Conservation (phyloP, 768 basidiomycete genomes). For the Leccinum imitatum region DNA sequence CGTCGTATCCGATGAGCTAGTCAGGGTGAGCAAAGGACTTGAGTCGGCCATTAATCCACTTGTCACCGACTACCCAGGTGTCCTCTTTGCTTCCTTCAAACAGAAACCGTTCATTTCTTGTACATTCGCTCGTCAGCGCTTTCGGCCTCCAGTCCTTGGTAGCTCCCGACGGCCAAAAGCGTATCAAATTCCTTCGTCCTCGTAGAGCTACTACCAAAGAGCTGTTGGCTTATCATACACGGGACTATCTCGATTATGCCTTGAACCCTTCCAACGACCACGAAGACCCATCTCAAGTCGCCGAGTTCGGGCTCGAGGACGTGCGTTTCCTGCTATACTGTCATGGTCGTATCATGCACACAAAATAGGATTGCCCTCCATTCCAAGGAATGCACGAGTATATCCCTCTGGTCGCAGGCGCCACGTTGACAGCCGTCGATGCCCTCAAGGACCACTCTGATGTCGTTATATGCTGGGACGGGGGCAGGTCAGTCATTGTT, state of each 20-base stretch:
- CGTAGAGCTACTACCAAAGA: constrained; percentile 53
- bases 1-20: constrained; percentile 57
- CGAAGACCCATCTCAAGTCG: constrained; percentile 15
- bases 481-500: constrained; percentile 59
- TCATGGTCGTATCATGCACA: background rate
- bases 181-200: constrained; percentile 51
- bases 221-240: constrained; percentile 66
- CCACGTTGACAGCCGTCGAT: constrained; percentile 70
- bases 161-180: constrained; percentile 21
- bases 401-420: constrained; percentile 70
- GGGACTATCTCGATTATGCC: constrained; percentile 66
- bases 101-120: constrained; percentile 58
- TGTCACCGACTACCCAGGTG: constrained; percentile 27
- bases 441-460: constrained; percentile 52
- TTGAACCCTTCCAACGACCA: constrained; percentile 37
- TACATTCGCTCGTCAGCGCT: constrained; percentile 60
- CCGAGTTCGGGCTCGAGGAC: constrained; percentile 61
- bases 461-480: constrained; percentile 86
- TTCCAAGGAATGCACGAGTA: constrained; percentile 73
- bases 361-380: constrained; percentile 72
- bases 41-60: background rate
- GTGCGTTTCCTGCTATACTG: constrained; percentile 33
- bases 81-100: constrained; percentile 70
- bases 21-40: constrained; percentile 39
- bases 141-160: constrained; percentile 46